Base-by-base conservation (phyloP, 2,329 filamentous ascomycete genomes). In the Fusarium sp. region DNA sequence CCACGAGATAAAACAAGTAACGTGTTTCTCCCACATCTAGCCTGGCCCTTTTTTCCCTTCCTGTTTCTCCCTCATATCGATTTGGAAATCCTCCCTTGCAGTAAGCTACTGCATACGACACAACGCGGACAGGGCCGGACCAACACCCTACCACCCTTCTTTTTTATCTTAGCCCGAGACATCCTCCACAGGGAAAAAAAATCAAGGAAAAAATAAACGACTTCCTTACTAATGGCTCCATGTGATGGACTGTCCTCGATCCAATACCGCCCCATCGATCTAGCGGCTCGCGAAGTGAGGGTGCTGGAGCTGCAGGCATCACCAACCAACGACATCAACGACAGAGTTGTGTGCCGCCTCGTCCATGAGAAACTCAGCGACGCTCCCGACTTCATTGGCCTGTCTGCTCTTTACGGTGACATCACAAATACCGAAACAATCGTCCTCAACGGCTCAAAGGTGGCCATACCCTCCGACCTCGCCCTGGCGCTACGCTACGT, bases 341-440 rank as follows among this genome's bases (percentile, higher is more conserved):
- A 71, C 23, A 56, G 63, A 7, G 8, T 71, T 19, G 63, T 70
- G 10, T 71, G 69, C 48, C 69, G 66, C 19, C 48, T 71, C 3
- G 66, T 71, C 4, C 69, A 71, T 17, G 66, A 68, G 32, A 61
- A 50, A 28, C 30, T 70, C 11, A 38, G 20, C 23, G 55, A 71
- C n/a, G 52, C 66, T 1, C 42, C 68, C 14, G 69, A 71, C n/a
- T 71, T 66, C 24, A 68, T 71, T 15, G 69, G 69, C 2, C 66
- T 71, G 6, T 71, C 69, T 4, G 57, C 69, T 4, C 69, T 71
- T 1, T 71, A 69, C 30, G 69, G 69, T 17, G 67, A 71, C 30
- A 43, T 71, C 15, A 47, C 64, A 23, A 57, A 58, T 17, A 70
- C 69, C 1, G 69, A 71, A n/a, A 32, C 44, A 32, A 70, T 71